Percentiles rank a stretch among this genome's conserved stretches.
phyloP scores from a whole-genome alignment of 805 yeast genomes.

The Torulaspora indica region DNA sequence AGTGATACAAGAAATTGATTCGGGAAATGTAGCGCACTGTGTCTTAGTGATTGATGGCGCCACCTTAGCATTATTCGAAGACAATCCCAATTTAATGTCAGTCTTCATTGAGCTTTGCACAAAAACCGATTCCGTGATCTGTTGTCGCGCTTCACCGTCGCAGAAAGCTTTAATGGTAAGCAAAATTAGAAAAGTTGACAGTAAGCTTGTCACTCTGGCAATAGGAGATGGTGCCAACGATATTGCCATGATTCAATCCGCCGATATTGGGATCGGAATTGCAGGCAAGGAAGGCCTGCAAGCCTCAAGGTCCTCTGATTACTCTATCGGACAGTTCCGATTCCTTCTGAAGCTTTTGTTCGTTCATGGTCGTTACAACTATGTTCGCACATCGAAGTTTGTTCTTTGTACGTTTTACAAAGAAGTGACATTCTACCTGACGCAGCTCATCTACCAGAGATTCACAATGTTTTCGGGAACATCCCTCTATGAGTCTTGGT shows the following conservation, averaged over 20 bases:
- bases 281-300: constrained; percentile 97
- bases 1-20: constrained; percentile 65
- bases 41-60: constrained; percentile 95
- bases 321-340: constrained; percentile 90
- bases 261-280: constrained; percentile 95
- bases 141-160: constrained; percentile 95
- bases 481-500: constrained; percentile 91
- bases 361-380: constrained; percentile 96
- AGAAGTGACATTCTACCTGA: constrained; percentile 80
- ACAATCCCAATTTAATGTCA: constrained; percentile 64
- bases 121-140: constrained; percentile 82
- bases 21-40: constrained; percentile 82
- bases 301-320: constrained; percentile 93
- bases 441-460: constrained; percentile 84
- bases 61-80: constrained; percentile 68
- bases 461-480: constrained; percentile 88
- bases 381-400: constrained; percentile 85
- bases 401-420: constrained; percentile 92
- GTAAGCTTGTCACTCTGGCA: constrained; percentile 76
- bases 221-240: constrained; percentile 99
- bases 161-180: constrained; percentile 90
- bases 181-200: constrained; percentile 67
- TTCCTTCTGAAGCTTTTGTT: constrained; percentile 73
- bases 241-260: constrained; percentile 98
- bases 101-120: constrained; percentile 82